phyloP scores from a whole-genome alignment of 192 early-diverging fungal species.

The Powellomyces hirtus region DNA sequence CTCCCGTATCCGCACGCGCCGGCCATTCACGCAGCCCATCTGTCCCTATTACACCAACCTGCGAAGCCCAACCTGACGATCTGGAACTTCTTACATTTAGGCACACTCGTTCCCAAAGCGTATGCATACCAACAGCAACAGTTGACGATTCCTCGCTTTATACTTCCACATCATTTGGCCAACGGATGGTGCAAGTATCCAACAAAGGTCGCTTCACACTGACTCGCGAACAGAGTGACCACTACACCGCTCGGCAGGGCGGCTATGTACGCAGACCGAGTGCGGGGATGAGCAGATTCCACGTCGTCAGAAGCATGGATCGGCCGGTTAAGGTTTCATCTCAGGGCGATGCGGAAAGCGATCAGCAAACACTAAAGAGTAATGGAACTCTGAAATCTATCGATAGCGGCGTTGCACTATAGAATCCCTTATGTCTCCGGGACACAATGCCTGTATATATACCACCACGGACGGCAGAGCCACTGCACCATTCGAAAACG shows the following conservation, averaged over 20 bases:
- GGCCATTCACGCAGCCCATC: neutral
- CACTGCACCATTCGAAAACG: no score
- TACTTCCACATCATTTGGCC: neutral
- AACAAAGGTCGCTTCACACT: slow-evolving; percentile 26
- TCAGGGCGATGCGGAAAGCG: neutral
- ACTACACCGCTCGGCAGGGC: slow-evolving; percentile 16
- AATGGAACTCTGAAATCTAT: neutral
- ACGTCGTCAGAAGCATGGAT: slow-evolving; percentile 10
- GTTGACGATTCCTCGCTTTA: neutral
- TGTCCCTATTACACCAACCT: neutral
- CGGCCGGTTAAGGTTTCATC: neutral
- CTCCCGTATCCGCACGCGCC: neutral
- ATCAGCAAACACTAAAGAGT: neutral
- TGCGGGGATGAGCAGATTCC: slow-evolving; percentile 12
- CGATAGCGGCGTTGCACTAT: neutral
- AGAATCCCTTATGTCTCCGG: neutral
- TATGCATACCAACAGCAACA: neutral
- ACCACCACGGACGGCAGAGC: no score
- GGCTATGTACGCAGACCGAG: neutral
- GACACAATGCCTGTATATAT: no score
- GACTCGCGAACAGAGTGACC: slow-evolving; percentile 18
- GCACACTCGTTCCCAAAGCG: neutral
- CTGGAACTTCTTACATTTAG: neutral
- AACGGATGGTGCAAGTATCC: slow-evolving; percentile 13
- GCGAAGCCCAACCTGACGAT: neutral